These are phyloP conservation scores for Astrephomene gubernaculifera DNA, from an alignment of 139 green algal species.

Conservation along the genomic window DNA sequence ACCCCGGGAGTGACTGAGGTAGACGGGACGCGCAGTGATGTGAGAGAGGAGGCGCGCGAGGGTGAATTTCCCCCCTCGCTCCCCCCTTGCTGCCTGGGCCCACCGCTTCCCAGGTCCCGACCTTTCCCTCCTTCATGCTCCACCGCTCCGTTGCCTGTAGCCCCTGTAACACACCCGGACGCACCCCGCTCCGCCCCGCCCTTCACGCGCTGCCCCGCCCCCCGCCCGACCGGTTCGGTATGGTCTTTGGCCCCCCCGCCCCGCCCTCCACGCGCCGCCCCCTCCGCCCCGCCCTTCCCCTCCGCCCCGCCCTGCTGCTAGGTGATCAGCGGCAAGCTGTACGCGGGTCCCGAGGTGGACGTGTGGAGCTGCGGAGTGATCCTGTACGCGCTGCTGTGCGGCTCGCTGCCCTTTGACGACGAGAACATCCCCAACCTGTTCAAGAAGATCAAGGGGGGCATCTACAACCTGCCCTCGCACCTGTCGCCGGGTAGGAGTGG, in stretches of 20 bases:
- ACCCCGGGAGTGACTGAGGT: no score
- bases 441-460: conserved; percentile 99
- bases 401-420: conserved; percentile 98
- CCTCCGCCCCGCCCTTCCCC: not conserved
- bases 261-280: not conserved
- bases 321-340: conserved; percentile 98
- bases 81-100: no score
- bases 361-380: conserved; percentile 99
- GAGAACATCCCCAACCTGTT: conserved; percentile 99
- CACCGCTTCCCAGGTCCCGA: no score
- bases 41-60: no score
- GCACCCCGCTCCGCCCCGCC: no score
- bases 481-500: conserved; percentile 77
- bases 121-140: no score
- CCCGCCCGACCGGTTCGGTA: no score
- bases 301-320: conserved; percentile 37
- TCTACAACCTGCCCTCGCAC: conserved; percentile 97
- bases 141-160: no score
- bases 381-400: conserved; percentile 98
- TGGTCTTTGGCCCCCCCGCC: not conserved
- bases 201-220: no score
- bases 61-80: no score
- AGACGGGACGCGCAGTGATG: no score
- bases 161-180: no score
- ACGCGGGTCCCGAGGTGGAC: conserved; percentile 98